Evolutionary conservation across 208 protist species (phyloP).

Genomic region (Acanthamoeba triangularis): DNA sequence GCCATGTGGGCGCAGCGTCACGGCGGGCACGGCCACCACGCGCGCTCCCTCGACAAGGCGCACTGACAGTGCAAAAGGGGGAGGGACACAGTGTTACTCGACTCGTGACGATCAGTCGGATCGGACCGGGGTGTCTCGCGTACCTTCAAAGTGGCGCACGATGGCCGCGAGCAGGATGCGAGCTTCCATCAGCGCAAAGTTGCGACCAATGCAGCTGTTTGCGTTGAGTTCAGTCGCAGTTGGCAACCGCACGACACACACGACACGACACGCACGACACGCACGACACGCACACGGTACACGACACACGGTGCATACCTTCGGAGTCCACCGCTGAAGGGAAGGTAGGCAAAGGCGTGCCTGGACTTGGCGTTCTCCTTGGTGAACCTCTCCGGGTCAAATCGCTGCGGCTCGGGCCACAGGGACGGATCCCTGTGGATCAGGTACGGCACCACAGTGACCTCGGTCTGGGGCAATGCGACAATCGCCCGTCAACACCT

Average conservation of each 20-base stretch:
- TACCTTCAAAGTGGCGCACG: slow-evolving; percentile 22
- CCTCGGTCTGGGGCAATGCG: not conserved
- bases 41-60: not conserved
- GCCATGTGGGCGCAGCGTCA: slow-evolving; percentile 50
- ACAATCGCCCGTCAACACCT: too few species aligned
- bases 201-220: slow-evolving; percentile 48
- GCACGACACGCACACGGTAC: too few species aligned
- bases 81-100: too few species aligned
- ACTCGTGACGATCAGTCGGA: too few species aligned
- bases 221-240: too few species aligned
- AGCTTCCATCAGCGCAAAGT: slow-evolving; percentile 76
- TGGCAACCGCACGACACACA: not conserved
- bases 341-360: slow-evolving; percentile 68
- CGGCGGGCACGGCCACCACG: slow-evolving; percentile 19
- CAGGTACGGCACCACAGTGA: slow-evolving; percentile 42
- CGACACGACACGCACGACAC: too few species aligned
- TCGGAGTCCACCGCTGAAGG: slow-evolving; percentile 73
- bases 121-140: too few species aligned
- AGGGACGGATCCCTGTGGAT: slow-evolving; percentile 47
- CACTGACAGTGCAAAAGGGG: not conserved
- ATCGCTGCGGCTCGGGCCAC: slow-evolving; percentile 56
- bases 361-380: slow-evolving; percentile 50
- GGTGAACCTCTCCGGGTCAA: slow-evolving; percentile 76
- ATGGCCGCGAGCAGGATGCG: slow-evolving; percentile 55
- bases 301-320: slow-evolving; percentile 3